A percentile compares a stretch with the other conserved stretches of the same genome.
Conservation (phyloP, 2,329 filamentous ascomycete species). For the Arthrinium phaeospermum region DNA sequence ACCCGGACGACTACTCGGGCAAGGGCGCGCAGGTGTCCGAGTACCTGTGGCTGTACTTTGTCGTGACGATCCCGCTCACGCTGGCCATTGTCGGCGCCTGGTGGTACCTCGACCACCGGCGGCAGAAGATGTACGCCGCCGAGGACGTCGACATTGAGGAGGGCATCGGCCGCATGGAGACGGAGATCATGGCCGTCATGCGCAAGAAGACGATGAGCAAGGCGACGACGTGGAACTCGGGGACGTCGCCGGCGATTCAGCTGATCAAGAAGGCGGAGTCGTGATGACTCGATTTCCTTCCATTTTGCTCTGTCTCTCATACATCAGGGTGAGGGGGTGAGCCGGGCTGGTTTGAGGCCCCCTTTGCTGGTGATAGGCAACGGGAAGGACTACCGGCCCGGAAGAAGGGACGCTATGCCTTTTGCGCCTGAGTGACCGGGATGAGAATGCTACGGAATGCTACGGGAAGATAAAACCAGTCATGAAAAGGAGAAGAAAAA, state of each 20-base stretch:
- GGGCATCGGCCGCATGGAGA: slow-evolving; percentile 62
- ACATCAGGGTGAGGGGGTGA: too few relatives aligned
- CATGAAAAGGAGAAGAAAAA: neutral
- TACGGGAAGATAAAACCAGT: neutral
- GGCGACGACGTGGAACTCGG: slow-evolving; percentile 58
- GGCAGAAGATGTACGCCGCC: slow-evolving; percentile 52
- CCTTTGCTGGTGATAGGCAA: neutral
- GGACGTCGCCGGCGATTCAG: slow-evolving; percentile 8
- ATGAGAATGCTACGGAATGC: neutral
- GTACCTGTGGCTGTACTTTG: slow-evolving; percentile 68
- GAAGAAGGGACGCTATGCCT: neutral
- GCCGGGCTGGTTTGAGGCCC: neutral
- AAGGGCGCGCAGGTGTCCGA: slow-evolving; percentile 52
- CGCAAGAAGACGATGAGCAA: slow-evolving; percentile 63
- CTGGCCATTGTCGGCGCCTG: slow-evolving; percentile 59
- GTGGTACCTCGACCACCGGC: slow-evolving; percentile 57
- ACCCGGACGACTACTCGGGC: slow-evolving; percentile 31
- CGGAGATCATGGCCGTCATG: slow-evolving; percentile 61
- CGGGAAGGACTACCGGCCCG: neutral
- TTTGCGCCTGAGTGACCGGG: neutral
- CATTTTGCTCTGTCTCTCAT: neutral
- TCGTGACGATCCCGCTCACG: slow-evolving; percentile 64
- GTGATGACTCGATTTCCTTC: neutral
- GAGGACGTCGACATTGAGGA: slow-evolving; percentile 60
- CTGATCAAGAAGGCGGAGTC: neutral